These are phyloP conservation scores for Amanita fuliginea DNA, from an alignment of 768 basidiomycete genomes.

Conservation along the genomic window DNA sequence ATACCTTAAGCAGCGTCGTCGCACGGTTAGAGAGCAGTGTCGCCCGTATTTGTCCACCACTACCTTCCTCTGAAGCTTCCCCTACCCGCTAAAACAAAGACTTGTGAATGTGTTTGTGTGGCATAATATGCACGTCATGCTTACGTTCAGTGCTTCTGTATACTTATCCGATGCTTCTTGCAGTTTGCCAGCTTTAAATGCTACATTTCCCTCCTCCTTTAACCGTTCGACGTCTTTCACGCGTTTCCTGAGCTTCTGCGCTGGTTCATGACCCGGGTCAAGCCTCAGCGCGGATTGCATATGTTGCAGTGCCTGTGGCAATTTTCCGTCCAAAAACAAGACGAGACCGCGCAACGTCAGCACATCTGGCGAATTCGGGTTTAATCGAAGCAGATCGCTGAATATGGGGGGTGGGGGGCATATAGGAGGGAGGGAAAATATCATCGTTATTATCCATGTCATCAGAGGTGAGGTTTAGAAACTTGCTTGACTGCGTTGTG, in stretches of 20 bases:
- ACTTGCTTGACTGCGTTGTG: constrained; percentile 62
- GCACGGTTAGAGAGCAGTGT: constrained; percentile 78
- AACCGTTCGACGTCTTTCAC: constrained; percentile 74
- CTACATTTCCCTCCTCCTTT: constrained; percentile 77
- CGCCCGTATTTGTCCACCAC: constrained; percentile 73
- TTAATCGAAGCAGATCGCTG: constrained; percentile 67
- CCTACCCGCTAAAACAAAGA: constrained; percentile 46
- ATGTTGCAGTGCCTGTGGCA: constrained; percentile 65
- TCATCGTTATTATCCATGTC: background rate
- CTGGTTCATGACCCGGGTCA: constrained; percentile 68
- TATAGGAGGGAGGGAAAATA: background rate
- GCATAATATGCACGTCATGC: constrained; percentile 9
- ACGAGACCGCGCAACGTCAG: constrained; percentile 71
- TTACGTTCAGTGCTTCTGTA: constrained; percentile 57
- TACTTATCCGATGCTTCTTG: constrained; percentile 62
- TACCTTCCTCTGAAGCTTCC: constrained; percentile 54
- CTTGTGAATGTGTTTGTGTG: background rate
- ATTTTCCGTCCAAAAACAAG: constrained; percentile 61
- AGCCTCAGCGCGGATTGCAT: constrained; percentile 58
- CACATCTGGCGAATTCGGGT: constrained; percentile 68
- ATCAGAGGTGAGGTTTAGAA: constrained; percentile 1
- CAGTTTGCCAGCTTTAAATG: constrained; percentile 54
- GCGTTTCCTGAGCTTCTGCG: constrained; percentile 61
- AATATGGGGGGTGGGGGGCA: background rate
- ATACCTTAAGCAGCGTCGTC: constrained; percentile 67